Evolutionary conservation across 139 green algal species (phyloP), one percentile per base, ranked within the genome.

Genomic region (Mesostigma viride): DNA sequence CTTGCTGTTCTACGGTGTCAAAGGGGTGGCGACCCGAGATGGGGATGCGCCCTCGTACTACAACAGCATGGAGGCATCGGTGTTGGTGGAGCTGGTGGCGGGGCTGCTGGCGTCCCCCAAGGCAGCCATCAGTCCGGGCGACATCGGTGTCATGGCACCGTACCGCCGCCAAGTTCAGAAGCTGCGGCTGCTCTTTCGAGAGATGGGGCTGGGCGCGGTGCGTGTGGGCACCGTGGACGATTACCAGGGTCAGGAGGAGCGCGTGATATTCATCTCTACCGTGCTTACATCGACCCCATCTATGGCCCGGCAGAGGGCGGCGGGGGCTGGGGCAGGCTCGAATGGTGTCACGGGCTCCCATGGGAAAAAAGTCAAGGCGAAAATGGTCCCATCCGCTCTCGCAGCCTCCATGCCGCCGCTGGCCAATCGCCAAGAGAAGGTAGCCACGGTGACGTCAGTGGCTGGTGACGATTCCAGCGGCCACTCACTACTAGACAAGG

Each of bases 211-310:
- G 32, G 75, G 72, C 3, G 70, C 74, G 0, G 80, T 95, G 14
- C 78, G 86, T 1, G 88, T 94, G 31, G 82, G 87, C 8, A 89
- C 79, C 4, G 83, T 94, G 57, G 85, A 91, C 61, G 83, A 95
- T 70, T 87, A 89, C 69, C 84, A 94, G 73, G 85, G 85, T 24
- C 86, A 92, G 74, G 89, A 96, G 78, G 79, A 84, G 48, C 56
- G 76, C 3, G 72, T 90, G 64, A 84, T 95, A 57, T 86, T 96
- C 78, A 89, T 95, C 35, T 83, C 69, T 30, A 94, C 88, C 0
- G 85, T 90, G 46, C 65, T 85, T 26, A 78, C 71, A 1, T n/a
- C n/a, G n/a, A n/a, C n/a, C n/a, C n/a, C n/a, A n/a, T n/a, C n/a
- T n/a, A n/a, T n/a, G n/a, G n/a, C n/a, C n/a, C 40, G 44, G 6